Base-by-base conservation (phyloP, 129 eudicot species). In the Heracleum sosnowskyi region DNA sequence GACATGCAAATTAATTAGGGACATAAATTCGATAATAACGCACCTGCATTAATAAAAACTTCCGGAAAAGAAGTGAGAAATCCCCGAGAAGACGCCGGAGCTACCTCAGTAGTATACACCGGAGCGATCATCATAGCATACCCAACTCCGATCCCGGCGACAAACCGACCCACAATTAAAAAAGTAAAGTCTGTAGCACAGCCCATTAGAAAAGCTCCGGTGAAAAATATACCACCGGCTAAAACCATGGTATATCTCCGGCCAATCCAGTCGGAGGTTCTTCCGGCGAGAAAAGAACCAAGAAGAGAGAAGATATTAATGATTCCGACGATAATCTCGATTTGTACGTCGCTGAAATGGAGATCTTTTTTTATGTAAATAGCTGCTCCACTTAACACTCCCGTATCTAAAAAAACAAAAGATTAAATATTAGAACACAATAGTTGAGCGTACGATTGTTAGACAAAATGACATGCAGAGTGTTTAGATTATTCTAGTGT, bases 61-160 rank as follows among this genome's bases (percentile, higher is more conserved):
- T 82, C 85, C 15, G 82, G 79, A 46, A 82, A 82, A 17, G 85
- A 82, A 22, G 85, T 73, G 15, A 82, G 82, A 33, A 78, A 82
- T 0, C 85, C 85, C 4, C 85, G 71, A 2, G 82, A 60, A 6
- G 82, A 78, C 29, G 85, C 79, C 31, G 85, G 85, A 17, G 85
- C 49, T 5, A 82, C 82, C 76, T 82, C 85, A n/a, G 82, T 79
- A 0, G 85, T 82, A 40, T 78, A 82, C 10, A 82, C 85, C 68
- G 85, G 85, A 7, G 85, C 82, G 7, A 82, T 82, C 82, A 82
- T 78, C 7, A 78, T 62, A 1, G 85, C 85, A 24, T 42, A 82
- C 16, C 85, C 85, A 3, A 82, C 82, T 3, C 85, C 85, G 55
- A 82, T 73, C 1, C 85, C 85, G 79, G 85, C 85, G 8, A 82